Conservation (phyloP, 140 eudicot genomes). For the Anethum foeniculum region DNA sequence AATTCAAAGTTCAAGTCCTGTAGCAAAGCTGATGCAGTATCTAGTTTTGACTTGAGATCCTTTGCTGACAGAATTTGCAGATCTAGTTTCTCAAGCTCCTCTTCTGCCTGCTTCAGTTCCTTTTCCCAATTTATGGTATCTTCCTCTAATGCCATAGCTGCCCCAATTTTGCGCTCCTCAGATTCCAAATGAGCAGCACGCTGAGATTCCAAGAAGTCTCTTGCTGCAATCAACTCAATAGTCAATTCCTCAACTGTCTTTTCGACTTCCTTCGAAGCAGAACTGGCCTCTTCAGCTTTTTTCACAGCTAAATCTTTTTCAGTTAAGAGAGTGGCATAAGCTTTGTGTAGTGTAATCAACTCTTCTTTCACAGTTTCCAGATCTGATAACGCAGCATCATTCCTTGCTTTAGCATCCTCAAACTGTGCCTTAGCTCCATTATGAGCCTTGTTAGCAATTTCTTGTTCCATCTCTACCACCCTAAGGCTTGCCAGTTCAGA, state of each 20-base stretch:
- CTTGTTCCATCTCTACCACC: constrained; percentile 90
- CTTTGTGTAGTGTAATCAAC: constrained; percentile 44
- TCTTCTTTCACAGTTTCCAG: constrained; percentile 48
- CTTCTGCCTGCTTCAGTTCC: constrained; percentile 67
- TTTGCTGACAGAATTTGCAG: constrained; percentile 33
- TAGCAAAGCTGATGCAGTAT: constrained; percentile 51
- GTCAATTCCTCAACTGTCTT: constrained; percentile 74
- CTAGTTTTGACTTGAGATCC: constrained; percentile 56
- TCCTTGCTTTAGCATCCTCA: constrained; percentile 72
- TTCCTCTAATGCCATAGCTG: constrained; percentile 68
- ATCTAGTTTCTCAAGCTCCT: constrained; percentile 49
- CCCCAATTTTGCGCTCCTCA: constrained; percentile 80
- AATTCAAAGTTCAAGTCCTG: constrained; percentile 58
- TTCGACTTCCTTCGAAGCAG: constrained; percentile 60
- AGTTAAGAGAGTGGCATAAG: constrained; percentile 31
- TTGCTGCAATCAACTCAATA: constrained; percentile 57
- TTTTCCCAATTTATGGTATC: constrained; percentile 66
- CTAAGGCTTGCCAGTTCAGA: constrained; percentile 72
- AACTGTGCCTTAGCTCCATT: constrained; percentile 81
- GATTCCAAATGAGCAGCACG: constrained; percentile 88
- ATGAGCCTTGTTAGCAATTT: constrained; percentile 75
- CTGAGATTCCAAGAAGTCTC: constrained; percentile 70
- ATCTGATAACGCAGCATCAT: constrained; percentile 60
- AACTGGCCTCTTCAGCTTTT: constrained; percentile 56
- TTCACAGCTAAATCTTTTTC: constrained; percentile 59